A percentile compares a stretch with the other conserved stretches of the same genome.
phyloP scores from a whole-genome alignment of 495 filamentous ascomycete species.

The Neurospora tetrasperma region DNA sequence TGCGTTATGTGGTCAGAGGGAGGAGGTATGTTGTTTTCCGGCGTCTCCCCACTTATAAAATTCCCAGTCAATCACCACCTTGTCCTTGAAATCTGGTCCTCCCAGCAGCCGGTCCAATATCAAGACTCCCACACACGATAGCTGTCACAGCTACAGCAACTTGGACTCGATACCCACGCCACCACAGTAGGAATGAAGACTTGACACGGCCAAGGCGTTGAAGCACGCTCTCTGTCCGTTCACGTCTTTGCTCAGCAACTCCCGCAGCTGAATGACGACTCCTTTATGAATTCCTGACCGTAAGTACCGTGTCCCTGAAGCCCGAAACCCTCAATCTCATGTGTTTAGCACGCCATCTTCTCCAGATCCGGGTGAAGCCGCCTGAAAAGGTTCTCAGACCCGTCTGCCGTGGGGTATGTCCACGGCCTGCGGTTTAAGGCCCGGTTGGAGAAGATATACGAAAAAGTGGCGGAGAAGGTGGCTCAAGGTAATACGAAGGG shows the following conservation, averaged over 20 bases:
- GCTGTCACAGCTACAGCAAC: too few relatives aligned
- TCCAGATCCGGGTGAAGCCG: neutral
- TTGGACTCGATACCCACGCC: too few relatives aligned
- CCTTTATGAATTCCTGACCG: neutral
- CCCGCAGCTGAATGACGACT: neutral
- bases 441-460: neutral
- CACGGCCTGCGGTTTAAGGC: neutral
- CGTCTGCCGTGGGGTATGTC: neutral
- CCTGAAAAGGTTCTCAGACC: neutral
- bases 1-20: too few relatives aligned
- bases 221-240: neutral
- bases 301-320: neutral
- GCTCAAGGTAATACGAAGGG: neutral
- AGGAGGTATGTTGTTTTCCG: too few relatives aligned
- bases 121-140: too few relatives aligned
- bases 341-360: neutral
- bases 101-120: too few relatives aligned
- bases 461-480: neutral
- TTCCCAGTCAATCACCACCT: too few relatives aligned
- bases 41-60: too few relatives aligned
- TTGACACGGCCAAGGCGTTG: too few relatives aligned
- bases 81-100: too few relatives aligned
- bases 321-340: neutral
- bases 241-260: neutral
- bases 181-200: too few relatives aligned